phyloP scores from a whole-genome alignment of 2,329 filamentous ascomycete genomes.

The Zasmidium citrigriseum region DNA sequence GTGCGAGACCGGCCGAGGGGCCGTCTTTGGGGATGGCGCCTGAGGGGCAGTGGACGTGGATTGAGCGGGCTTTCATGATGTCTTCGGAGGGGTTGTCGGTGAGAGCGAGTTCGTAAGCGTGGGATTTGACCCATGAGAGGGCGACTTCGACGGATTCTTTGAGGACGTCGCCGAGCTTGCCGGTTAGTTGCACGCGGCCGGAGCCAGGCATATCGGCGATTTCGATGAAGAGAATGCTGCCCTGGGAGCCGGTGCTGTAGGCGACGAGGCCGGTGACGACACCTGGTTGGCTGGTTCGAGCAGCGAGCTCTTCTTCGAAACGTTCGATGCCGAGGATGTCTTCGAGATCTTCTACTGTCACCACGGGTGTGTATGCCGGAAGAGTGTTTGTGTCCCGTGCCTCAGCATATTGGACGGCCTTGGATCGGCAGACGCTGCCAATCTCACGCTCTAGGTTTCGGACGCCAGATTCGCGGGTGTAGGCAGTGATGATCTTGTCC shows the following conservation, averaged over 20 bases:
- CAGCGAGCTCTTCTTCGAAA: slow-evolving; percentile 93
- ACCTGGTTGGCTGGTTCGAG: slow-evolving; percentile 77
- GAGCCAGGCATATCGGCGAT: slow-evolving; percentile 95
- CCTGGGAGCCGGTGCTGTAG: slow-evolving; percentile 88
- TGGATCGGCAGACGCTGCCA: slow-evolving; percentile 88
- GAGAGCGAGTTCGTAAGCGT: slow-evolving; percentile 87
- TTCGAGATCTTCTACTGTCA: slow-evolving; percentile 81
- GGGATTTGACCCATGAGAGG: slow-evolving; percentile 93
- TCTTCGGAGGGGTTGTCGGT: slow-evolving; percentile 79
- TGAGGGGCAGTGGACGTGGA: slow-evolving; percentile 94
- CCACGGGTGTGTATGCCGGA: slow-evolving; percentile 66
- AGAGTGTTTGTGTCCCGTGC: slow-evolving; percentile 73
- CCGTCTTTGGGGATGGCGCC: slow-evolving; percentile 96
- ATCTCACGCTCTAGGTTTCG: slow-evolving; percentile 95
- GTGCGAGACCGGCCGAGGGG: slow-evolving; percentile 79
- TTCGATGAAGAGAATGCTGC: slow-evolving; percentile 97
- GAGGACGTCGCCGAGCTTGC: slow-evolving; percentile 92
- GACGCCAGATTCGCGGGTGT: slow-evolving; percentile 94
- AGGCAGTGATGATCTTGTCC: slow-evolving; percentile 92
- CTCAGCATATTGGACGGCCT: slow-evolving; percentile 93
- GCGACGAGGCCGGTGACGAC: slow-evolving; percentile 96
- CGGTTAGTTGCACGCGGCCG: slow-evolving; percentile 90
- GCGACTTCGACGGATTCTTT: slow-evolving; percentile 98
- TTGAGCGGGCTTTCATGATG: slow-evolving; percentile 91
- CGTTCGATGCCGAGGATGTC: slow-evolving; percentile 88